Base-by-base conservation (phyloP, 1,284 basidiomycete species). In the Irpex sp. region DNA sequence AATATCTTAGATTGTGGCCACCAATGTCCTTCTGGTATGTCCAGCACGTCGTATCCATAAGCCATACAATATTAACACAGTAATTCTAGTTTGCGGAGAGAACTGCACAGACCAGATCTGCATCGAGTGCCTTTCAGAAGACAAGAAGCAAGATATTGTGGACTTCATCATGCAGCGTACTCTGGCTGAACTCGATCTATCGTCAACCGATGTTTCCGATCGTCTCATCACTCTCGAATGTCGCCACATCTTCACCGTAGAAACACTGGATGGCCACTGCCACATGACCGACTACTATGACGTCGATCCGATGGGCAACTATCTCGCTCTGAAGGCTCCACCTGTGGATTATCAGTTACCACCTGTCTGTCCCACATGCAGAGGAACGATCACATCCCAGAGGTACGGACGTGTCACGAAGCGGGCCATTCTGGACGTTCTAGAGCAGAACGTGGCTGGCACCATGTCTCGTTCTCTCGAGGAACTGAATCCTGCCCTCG, bases 171-270 rank as follows among this genome's bases (percentile, higher is more conserved):
- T 88, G 74, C 77, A 82, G 48, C 77, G 81, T 13, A 78, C 77
- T 0, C 70, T 91, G 9, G 74, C 66, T 3, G 86, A 90, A 0
- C 69, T 88, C 19, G 72, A 80, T 4, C 73, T 75, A 0, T 75
- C 78, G 15, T 66, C 70, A 2, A 77, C 72, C 2, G 74, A 77
- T 1, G 60, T 83, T 49, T 79, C 83, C 62, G 81, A 85, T 52
- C 74, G 83, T 6, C 70, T 88, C 34, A 86, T 92, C 66, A 88
- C 85, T 0, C 77, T 89, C 34, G 78, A 75, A 13, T 92, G 90
- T 68, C 70, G 81, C 0, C 89, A 92, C 69, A 73, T 81, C 0
- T 91, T 91, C 71, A 90, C 89, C 0, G 82, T 89, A 5, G 87
- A 88, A 70, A 87, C 86, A 0, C 76, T 91, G 34, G 89, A 92